These are phyloP conservation scores for Astraeus odoratus DNA, from an alignment of 768 basidiomycete species.

Conservation along the genomic window DNA sequence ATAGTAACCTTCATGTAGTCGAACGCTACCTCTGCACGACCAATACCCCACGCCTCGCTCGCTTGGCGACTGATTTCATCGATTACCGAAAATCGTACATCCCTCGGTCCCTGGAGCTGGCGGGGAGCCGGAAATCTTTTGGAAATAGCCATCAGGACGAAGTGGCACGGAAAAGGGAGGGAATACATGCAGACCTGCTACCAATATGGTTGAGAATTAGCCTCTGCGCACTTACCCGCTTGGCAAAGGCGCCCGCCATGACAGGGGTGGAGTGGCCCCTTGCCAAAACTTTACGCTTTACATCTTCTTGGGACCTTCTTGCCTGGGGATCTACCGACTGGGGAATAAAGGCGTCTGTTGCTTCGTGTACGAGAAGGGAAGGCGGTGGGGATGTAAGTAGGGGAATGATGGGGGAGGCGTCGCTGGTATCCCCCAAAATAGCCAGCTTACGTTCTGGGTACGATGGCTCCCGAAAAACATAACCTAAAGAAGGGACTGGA, in stretches of 20 bases:
- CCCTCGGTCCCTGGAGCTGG: constrained; percentile 21
- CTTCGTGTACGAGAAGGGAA: constrained; percentile 80
- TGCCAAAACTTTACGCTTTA: constrained; percentile 44
- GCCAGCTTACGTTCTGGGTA: constrained; percentile 54
- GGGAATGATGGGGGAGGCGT: constrained; percentile 53
- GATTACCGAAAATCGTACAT: constrained; percentile 39
- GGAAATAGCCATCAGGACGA: not conserved
- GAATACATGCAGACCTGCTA: constrained; percentile 39
- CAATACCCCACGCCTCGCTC: constrained; percentile 49
- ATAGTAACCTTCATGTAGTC: constrained; percentile 49
- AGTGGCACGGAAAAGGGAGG: not conserved
- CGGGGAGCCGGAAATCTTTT: constrained; percentile 49
- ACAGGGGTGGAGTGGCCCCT: constrained; percentile 74
- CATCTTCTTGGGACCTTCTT: constrained; percentile 34
- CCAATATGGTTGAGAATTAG: constrained; percentile 78
- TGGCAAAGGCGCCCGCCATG: constrained; percentile 76
- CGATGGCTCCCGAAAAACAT: constrained; percentile 56
- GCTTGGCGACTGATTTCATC: constrained; percentile 58
- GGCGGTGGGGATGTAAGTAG: constrained; percentile 44
- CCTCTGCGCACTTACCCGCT: constrained; percentile 46
- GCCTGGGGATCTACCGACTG: constrained; percentile 42
- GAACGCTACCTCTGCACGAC: constrained; percentile 44
- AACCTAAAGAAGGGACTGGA: constrained; percentile 60
- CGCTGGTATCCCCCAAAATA: constrained; percentile 72
- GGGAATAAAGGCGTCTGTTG: constrained; percentile 71